These are phyloP conservation scores for Massariosphaeria phaeospora DNA, from an alignment of 495 filamentous ascomycete species.

Conservation along the genomic window DNA sequence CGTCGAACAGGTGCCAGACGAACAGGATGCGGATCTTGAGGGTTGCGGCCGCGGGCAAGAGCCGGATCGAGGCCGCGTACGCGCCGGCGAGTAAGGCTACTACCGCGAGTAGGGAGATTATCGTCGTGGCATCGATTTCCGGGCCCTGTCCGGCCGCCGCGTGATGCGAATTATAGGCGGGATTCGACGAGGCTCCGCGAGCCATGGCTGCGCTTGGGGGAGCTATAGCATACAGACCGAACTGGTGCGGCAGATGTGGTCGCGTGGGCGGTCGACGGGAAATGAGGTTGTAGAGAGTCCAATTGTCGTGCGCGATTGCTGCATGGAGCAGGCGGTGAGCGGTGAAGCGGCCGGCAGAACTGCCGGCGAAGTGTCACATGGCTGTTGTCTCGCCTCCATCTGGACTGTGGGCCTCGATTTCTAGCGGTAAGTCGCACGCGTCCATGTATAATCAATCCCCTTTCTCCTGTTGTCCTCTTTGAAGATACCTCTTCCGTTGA, in stretches of 20 bases:
- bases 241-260: background rate
- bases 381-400: background rate
- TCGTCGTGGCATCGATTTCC: constrained; percentile 47
- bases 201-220: constrained; percentile 8
- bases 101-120: constrained; percentile 50
- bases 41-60: constrained; percentile 48
- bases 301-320: constrained; percentile 16
- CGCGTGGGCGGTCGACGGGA: background rate
- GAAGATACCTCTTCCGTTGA: too few species aligned
- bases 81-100: constrained; percentile 53
- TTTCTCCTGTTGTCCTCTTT: too few species aligned
- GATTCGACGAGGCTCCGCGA: constrained; percentile 4
- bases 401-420: background rate
- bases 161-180: background rate
- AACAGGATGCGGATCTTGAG: constrained; percentile 65
- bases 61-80: constrained; percentile 43
- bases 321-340: constrained; percentile 16
- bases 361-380: constrained; percentile 3
- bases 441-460: too few species aligned
- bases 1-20: constrained; percentile 93
- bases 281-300: constrained; percentile 4
- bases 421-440: too few species aligned
- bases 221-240: background rate
- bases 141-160: constrained; percentile 14
- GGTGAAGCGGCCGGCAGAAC: constrained; percentile 24